Evolutionary conservation across 1,139 yeast species (phyloP).

Genomic region (Candida mesenterica): DNA sequence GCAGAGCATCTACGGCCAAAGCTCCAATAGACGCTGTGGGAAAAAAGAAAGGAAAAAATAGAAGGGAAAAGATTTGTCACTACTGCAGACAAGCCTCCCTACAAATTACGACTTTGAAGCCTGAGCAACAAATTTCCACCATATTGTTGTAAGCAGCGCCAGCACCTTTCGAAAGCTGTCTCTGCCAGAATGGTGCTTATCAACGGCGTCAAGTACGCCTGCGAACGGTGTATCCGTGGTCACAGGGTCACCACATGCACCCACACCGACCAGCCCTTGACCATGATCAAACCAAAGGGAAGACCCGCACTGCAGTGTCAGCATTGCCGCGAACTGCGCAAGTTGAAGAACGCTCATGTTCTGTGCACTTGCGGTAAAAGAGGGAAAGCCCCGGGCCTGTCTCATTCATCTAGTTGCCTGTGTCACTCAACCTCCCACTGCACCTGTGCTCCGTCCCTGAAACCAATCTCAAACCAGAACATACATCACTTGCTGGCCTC

Average conservation of each 20-base stretch:
- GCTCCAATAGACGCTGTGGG: too few relatives aligned
- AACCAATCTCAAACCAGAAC: conserved; percentile 10
- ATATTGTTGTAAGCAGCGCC: too few relatives aligned
- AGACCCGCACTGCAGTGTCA: conserved; percentile 91
- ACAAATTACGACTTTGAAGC: too few relatives aligned
- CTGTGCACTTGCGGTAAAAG: conserved; percentile 71
- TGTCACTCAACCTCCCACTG: conserved; percentile 57
- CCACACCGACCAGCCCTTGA: conserved; percentile 86
- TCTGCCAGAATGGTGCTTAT: conserved; percentile 65
- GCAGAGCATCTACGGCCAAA: too few relatives aligned
- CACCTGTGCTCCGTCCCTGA: conserved; percentile 47
- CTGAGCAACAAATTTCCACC: too few relatives aligned
- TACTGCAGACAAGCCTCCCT: too few relatives aligned
- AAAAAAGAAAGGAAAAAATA: too few relatives aligned
- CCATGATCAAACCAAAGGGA: conserved; percentile 94
- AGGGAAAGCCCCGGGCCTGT: conserved; percentile 42
- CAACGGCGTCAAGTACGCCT: conserved; percentile 92
- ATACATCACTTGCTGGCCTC: conserved; percentile 20
- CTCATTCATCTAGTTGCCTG: conserved; percentile 52
- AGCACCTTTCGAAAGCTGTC: too few relatives aligned
- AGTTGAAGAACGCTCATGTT: conserved; percentile 65
- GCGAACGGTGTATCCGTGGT: conserved; percentile 94
- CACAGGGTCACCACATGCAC: conserved; percentile 93
- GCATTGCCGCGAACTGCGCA: conserved; percentile 82
- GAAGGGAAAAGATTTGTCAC: too few relatives aligned